Evolutionary conservation across 2,329 filamentous ascomycete genomes (phyloP).

Genomic region (Fusarium coffeatum): DNA sequence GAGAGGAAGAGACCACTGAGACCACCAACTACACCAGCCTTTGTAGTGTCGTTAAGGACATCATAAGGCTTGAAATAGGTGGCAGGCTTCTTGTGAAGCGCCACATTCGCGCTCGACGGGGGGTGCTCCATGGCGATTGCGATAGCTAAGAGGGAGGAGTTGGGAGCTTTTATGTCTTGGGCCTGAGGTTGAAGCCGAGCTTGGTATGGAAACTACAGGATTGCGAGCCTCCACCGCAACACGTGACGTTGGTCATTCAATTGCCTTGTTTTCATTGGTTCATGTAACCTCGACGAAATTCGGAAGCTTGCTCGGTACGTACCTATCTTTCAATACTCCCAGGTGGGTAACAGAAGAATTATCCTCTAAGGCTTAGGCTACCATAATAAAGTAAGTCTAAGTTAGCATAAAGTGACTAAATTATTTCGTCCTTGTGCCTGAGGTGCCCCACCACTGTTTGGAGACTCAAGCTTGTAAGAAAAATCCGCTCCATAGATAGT

Average conservation of each 20-base stretch:
- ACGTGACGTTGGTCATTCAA: slow-evolving; percentile 54
- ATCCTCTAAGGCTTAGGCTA: too few species aligned
- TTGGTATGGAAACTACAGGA: slow-evolving; percentile 39
- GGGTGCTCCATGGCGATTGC: slow-evolving; percentile 51
- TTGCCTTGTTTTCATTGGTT: slow-evolving; percentile 51
- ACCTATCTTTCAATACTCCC: slow-evolving; percentile 26
- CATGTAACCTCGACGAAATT: slow-evolving; percentile 13
- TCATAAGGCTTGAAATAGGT: slow-evolving; percentile 76
- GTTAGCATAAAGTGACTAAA: too few species aligned
- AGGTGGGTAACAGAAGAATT: too few species aligned
- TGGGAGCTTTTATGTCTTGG: slow-evolving; percentile 46
- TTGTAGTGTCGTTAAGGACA: slow-evolving; percentile 74
- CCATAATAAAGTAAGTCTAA: too few species aligned
- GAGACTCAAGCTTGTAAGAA: slow-evolving; percentile 30
- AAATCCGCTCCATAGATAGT: slow-evolving; percentile 20
- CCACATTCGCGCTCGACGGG: slow-evolving; percentile 45
- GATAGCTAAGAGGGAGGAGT: slow-evolving; percentile 20
- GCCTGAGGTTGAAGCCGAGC: slow-evolving; percentile 46
- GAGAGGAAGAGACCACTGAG: slow-evolving; percentile 77
- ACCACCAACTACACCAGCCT: slow-evolving; percentile 73
- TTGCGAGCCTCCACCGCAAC: slow-evolving; percentile 42
- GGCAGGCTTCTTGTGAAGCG: slow-evolving; percentile 42
- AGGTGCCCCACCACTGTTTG: not conserved
- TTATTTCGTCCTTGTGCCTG: too few species aligned
- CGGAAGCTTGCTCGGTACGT: slow-evolving; percentile 32